phyloP scores from a whole-genome alignment of 2,329 filamentous ascomycete species.

The Neoarthrinium moseri region DNA sequence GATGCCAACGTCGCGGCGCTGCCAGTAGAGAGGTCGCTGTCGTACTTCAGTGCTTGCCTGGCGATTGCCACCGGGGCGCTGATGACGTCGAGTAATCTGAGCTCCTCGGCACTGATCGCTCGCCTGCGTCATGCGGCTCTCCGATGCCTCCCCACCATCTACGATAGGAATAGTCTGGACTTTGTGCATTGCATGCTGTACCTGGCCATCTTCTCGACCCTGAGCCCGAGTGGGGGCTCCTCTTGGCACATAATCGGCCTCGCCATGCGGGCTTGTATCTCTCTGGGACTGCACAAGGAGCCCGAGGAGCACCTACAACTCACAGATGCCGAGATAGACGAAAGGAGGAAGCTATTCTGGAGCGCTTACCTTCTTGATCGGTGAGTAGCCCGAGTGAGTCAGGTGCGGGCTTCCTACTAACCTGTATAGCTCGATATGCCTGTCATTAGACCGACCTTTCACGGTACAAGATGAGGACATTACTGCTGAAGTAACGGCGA shows the following conservation, averaged over 20 bases:
- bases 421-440: neutral
- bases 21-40: neutral
- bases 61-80: conserved; percentile 5
- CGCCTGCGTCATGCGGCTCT: conserved; percentile 8
- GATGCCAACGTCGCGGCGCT: neutral
- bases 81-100: neutral
- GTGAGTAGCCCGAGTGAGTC: neutral
- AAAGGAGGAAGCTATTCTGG: conserved; percentile 11
- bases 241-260: conserved; percentile 28
- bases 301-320: conserved; percentile 4
- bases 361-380: conserved; percentile 10
- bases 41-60: conserved; percentile 5
- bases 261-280: conserved; percentile 27
- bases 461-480: conserved; percentile 8
- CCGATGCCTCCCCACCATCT: conserved; percentile 3
- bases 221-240: conserved; percentile 22
- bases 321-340: neutral
- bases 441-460: conserved; percentile 8
- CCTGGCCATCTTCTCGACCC: conserved; percentile 22
- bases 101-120: neutral
- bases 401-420: neutral
- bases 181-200: conserved; percentile 10
- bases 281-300: conserved; percentile 25
- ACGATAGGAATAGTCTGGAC: neutral
- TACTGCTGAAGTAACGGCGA: neutral